phyloP scores from a whole-genome alignment of 2,329 filamentous ascomycete genomes.

The Neofusicoccum cordaticola region DNA sequence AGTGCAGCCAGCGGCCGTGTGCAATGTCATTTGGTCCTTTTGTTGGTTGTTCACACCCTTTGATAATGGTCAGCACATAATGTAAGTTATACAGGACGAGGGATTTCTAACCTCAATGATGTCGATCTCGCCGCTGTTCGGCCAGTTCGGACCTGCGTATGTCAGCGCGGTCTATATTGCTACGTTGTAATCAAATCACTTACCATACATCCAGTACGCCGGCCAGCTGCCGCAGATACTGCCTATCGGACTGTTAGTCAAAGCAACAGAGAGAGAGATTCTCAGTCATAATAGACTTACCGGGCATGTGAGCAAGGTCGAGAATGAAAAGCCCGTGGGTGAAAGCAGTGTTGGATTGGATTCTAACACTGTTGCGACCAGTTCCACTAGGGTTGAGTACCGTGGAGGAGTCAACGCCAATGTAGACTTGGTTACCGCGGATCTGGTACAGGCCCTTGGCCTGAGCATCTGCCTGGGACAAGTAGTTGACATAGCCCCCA shows the following conservation, averaged over 20 bases:
- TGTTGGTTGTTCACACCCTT: slow-evolving; percentile 38
- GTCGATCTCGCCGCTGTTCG: slow-evolving; percentile 37
- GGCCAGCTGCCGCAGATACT: slow-evolving; percentile 38
- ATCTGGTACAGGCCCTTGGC: slow-evolving; percentile 31
- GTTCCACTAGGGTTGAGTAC: slow-evolving; percentile 31
- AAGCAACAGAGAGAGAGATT: too few species aligned
- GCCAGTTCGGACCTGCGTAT: slow-evolving; percentile 39
- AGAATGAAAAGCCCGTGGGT: slow-evolving; percentile 38
- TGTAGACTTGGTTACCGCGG: slow-evolving; percentile 36
- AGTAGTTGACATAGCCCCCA: slow-evolving; percentile 39
- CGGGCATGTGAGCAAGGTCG: slow-evolving; percentile 40
- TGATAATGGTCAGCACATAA: slow-evolving; percentile 24
- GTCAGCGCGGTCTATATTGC: neutral
- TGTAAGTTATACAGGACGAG: neutral
- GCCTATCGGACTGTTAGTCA: neutral
- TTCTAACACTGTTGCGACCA: slow-evolving; percentile 36
- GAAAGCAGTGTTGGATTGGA: slow-evolving; percentile 37
- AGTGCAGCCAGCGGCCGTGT: slow-evolving; percentile 35
- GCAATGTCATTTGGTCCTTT: slow-evolving; percentile 37
- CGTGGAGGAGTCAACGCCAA: slow-evolving; percentile 36
- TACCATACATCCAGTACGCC: slow-evolving; percentile 30
- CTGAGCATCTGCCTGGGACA: slow-evolving; percentile 32
- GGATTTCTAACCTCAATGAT: slow-evolving; percentile 20
- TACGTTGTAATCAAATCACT: neutral
- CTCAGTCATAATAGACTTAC: slow-evolving; percentile 19